Evolutionary conservation across 257 asterid species (phyloP).

Genomic region (Gentiana macrophylla): DNA sequence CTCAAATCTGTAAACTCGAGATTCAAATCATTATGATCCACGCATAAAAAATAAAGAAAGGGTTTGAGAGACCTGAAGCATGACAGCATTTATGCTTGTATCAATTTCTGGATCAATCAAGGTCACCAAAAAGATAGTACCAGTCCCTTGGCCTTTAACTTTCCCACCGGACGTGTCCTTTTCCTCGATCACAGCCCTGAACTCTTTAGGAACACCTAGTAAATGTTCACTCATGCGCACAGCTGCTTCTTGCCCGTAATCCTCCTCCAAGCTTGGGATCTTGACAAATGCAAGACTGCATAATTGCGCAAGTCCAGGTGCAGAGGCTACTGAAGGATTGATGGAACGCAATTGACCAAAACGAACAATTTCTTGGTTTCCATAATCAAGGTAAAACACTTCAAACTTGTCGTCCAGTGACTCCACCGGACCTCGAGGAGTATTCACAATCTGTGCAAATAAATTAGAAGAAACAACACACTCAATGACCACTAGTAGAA

Average conservation of each 20-base stretch:
- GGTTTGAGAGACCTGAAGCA: constrained; percentile 56
- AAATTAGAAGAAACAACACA: background rate
- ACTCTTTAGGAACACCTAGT: constrained; percentile 45
- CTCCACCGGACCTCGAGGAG: constrained; percentile 65
- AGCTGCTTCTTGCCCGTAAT: constrained; percentile 89
- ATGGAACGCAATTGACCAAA: constrained; percentile 67
- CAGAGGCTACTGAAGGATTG: constrained; percentile 58
- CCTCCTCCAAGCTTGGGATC: constrained; percentile 71
- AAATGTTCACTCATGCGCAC: constrained; percentile 51
- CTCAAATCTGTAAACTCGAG: background rate
- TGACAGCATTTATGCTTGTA: constrained; percentile 55
- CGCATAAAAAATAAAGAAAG: background rate
- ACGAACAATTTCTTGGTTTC: constrained; percentile 80
- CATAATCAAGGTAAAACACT: constrained; percentile 88
- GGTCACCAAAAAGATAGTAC: constrained; percentile 55
- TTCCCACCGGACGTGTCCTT: constrained; percentile 77
- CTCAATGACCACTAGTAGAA: background rate
- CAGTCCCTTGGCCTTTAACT: constrained; percentile 96
- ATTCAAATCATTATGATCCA: too few relatives aligned
- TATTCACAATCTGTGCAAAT: constrained; percentile 54
- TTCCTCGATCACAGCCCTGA: constrained; percentile 66
- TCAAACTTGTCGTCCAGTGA: constrained; percentile 72
- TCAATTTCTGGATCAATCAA: constrained; percentile 58
- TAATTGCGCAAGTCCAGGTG: constrained; percentile 90
- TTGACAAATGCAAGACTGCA: constrained; percentile 73